Percentiles rank a stretch among this genome's conserved stretches.
phyloP scores from a whole-genome alignment of 1,284 basidiomycete species.

The Trichosporon sp. region DNA sequence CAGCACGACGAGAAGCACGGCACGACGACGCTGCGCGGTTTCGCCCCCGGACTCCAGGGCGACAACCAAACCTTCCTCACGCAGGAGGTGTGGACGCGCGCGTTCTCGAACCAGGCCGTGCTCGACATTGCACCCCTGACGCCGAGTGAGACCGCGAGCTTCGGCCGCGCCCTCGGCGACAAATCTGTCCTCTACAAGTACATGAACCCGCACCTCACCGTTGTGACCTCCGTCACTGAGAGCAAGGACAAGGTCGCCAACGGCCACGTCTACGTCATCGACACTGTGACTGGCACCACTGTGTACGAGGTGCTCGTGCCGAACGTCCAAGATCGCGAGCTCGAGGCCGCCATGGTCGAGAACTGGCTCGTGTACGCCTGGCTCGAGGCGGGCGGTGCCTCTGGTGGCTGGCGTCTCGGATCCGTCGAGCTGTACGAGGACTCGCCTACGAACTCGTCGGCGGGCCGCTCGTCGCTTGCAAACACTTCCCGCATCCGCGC shows the following conservation, averaged over 20 bases:
- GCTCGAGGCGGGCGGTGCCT: slow-evolving; percentile 37
- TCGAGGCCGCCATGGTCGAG: slow-evolving; percentile 74
- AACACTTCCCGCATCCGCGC: slow-evolving; percentile 62
- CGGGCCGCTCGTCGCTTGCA: slow-evolving; percentile 70
- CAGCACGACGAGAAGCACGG: slow-evolving; percentile 30
- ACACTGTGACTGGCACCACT: slow-evolving; percentile 74
- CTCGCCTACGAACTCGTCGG: slow-evolving; percentile 66
- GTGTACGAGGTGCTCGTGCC: slow-evolving; percentile 64
- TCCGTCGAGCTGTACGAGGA: slow-evolving; percentile 88
- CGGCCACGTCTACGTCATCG: slow-evolving; percentile 72
- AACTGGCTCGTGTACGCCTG: slow-evolving; percentile 92
- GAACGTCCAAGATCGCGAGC: slow-evolving; percentile 51
- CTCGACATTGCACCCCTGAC: slow-evolving; percentile 35
- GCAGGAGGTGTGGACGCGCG: slow-evolving; percentile 63
- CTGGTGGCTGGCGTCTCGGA: slow-evolving; percentile 71
- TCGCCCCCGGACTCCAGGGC: slow-evolving; percentile 22
- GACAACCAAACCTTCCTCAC: slow-evolving; percentile 24
- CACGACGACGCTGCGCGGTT: slow-evolving; percentile 29
- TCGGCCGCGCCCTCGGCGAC: slow-evolving; percentile 83
- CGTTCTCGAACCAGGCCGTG: slow-evolving; percentile 64
- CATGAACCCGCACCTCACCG: slow-evolving; percentile 77
- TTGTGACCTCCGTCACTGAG: slow-evolving; percentile 64
- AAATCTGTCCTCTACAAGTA: slow-evolving; percentile 92
- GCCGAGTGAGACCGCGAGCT: slow-evolving; percentile 67
- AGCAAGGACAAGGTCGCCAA: slow-evolving; percentile 31